Conservation (phyloP, 352 stramenopile genomes). For the Pythium apleroticum region DNA sequence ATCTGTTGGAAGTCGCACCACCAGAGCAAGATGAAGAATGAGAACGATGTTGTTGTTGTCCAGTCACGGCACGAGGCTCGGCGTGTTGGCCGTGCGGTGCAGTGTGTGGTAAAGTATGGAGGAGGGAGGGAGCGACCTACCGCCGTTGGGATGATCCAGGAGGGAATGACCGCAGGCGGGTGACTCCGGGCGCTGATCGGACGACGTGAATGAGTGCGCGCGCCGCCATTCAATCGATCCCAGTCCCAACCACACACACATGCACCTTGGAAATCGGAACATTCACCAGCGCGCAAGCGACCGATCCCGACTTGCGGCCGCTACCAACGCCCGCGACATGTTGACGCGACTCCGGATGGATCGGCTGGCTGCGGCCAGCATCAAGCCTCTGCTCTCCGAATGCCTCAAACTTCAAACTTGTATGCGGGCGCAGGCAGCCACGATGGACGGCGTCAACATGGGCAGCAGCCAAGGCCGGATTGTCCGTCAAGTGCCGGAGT, state of each 20-base stretch:
- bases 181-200: neutral
- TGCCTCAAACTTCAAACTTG: neutral
- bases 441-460: neutral
- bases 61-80: neutral
- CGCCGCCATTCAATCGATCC: neutral
- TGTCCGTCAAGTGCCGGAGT: neutral
- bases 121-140: neutral
- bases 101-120: neutral
- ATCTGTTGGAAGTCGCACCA: neutral
- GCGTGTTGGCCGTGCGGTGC: neutral
- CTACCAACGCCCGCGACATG: constrained; percentile 1
- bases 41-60: neutral
- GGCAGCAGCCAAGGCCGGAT: neutral
- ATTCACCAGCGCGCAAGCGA: neutral
- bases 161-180: neutral
- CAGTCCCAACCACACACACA: neutral
- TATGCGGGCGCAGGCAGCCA: neutral
- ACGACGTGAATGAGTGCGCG: neutral
- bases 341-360: constrained; percentile 1
- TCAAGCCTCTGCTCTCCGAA: neutral
- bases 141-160: neutral
- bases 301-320: neutral
- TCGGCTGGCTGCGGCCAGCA: neutral
- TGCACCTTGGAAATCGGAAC: neutral
- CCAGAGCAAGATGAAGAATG: constrained; percentile 20